A percentile compares a stretch with the other conserved stretches of the same genome.
Conservation (phyloP, 345 rosid species). For the Gossypium bickii region DNA sequence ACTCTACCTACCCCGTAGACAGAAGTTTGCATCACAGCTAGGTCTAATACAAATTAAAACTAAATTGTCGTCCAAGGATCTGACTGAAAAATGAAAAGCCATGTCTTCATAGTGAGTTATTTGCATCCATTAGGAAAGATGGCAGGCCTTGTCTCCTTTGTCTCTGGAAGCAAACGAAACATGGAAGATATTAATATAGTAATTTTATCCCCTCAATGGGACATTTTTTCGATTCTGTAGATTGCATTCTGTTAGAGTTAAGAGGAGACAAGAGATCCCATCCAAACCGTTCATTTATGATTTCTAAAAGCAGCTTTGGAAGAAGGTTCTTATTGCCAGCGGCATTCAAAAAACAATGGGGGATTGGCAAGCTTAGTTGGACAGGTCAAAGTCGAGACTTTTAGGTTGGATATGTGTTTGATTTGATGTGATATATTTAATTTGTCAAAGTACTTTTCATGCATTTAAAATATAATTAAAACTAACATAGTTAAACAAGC, state of each 20-base stretch:
- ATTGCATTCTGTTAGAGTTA: not conserved
- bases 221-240: not conserved
- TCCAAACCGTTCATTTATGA: not conserved
- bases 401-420: not conserved
- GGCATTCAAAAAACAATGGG: no score
- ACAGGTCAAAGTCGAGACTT: not conserved
- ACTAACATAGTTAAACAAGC: not conserved
- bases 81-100: not conserved
- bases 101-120: not conserved
- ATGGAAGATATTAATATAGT: no score
- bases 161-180: not conserved
- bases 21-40: not conserved
- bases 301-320: no score
- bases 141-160: slow-evolving; percentile 5
- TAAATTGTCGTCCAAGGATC: not conserved
- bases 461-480: not conserved
- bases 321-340: no score
- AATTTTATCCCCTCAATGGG: not conserved
- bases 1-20: not conserved
- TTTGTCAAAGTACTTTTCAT: not conserved
- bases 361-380: not conserved
- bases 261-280: not conserved
- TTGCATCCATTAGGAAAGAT: not conserved
- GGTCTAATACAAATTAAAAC: not conserved
- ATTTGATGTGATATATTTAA: no score